Percentiles rank a stretch among this genome's conserved stretches.
phyloP scores from a whole-genome alignment of 495 filamentous ascomycete species.

The Paragyromitra xinjiangensis region DNA sequence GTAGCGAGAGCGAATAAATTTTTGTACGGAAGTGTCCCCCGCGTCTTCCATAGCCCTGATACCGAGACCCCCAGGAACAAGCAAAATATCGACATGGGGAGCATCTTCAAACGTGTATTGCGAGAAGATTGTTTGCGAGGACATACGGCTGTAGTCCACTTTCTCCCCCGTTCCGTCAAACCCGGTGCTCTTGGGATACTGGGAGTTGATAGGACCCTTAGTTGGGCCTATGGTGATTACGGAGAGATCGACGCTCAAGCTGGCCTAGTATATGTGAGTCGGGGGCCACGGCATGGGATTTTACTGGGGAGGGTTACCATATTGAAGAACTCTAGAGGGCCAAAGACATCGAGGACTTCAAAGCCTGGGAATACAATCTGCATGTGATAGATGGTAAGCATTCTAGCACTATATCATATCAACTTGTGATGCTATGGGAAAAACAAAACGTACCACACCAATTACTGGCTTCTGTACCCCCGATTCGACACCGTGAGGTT shows the following conservation, averaged over 20 bases:
- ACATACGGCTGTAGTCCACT: slow-evolving; percentile 9
- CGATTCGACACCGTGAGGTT: neutral
- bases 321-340: slow-evolving; percentile 70
- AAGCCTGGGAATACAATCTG: slow-evolving; percentile 62
- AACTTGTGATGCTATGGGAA: neutral
- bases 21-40: slow-evolving; percentile 58
- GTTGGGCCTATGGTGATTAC: slow-evolving; percentile 64
- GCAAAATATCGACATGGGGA: slow-evolving; percentile 68
- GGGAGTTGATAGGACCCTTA: slow-evolving; percentile 61
- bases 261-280: slow-evolving; percentile 34
- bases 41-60: slow-evolving; percentile 59
- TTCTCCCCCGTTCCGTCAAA: slow-evolving; percentile 59
- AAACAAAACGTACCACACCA: slow-evolving; percentile 13
- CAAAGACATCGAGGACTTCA: slow-evolving; percentile 65
- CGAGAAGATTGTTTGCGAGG: slow-evolving; percentile 61
- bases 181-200: slow-evolving; percentile 43
- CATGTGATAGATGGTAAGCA: neutral
- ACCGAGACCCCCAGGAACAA: slow-evolving; percentile 75
- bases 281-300: neutral
- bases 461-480: neutral
- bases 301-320: slow-evolving; percentile 59
- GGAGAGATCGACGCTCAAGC: slow-evolving; percentile 56
- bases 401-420: neutral
- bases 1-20: slow-evolving; percentile 62
- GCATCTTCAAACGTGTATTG: slow-evolving; percentile 67